A percentile compares a stretch with the other conserved stretches of the same genome.
phyloP scores from a whole-genome alignment of 495 filamentous ascomycete species.

The Haplographium delicatum region DNA sequence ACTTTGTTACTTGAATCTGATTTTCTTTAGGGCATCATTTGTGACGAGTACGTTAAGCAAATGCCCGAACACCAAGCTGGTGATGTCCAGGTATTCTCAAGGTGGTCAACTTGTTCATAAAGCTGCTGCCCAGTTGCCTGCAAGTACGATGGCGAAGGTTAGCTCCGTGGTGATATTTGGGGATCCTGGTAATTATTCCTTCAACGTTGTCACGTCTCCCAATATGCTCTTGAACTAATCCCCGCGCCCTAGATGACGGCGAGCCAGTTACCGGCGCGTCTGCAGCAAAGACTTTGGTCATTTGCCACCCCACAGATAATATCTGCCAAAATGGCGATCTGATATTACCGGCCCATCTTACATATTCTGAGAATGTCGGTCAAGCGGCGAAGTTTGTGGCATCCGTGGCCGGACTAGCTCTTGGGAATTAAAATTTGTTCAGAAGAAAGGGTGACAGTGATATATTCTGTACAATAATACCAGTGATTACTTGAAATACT shows the following conservation, averaged over 20 bases:
- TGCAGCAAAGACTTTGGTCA: conserved; percentile 40
- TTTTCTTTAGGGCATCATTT: conserved; percentile 18
- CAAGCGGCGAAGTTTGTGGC: conserved; percentile 40
- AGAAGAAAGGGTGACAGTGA: not conserved
- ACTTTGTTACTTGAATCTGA: not conserved
- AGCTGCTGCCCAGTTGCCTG: conserved; percentile 33
- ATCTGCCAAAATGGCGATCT: conserved; percentile 46
- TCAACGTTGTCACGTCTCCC: not conserved
- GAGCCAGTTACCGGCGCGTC: conserved; percentile 38
- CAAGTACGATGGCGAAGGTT: conserved; percentile 28
- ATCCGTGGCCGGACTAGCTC: not conserved
- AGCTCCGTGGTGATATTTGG: conserved; percentile 47
- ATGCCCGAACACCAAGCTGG: conserved; percentile 55
- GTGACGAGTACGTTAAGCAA: conserved; percentile 38
- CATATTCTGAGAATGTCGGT: conserved; percentile 39
- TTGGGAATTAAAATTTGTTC: conserved; percentile 1
- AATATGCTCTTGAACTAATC: not conserved
- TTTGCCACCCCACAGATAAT: conserved; percentile 42
- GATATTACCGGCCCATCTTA: conserved; percentile 44
- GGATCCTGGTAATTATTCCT: conserved; percentile 38
- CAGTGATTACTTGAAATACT: too few species aligned
- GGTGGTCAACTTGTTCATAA: conserved; percentile 48
- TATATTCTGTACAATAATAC: not conserved
- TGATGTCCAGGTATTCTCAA: conserved; percentile 55
- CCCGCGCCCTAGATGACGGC: conserved; percentile 23